Percentiles rank a stretch among this genome's conserved stretches.
Evolutionary conservation across 176 grass and related monocot genomes (phyloP).

Genomic region (Leersia perrieri): DNA sequence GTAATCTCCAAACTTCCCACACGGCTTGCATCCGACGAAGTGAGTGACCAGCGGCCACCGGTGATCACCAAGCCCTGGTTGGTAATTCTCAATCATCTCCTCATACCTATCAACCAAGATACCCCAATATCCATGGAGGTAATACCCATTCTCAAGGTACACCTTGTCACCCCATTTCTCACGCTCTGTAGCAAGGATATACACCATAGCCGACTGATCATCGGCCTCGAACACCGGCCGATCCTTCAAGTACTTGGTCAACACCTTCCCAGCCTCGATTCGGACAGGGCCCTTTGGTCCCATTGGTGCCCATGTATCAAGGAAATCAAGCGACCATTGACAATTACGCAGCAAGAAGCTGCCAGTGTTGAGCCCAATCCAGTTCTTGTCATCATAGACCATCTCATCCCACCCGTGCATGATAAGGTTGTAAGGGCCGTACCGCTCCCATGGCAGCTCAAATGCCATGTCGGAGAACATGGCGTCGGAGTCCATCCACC

Average conservation of each 20-base stretch:
- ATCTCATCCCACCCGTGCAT: slow-evolving; percentile 97
- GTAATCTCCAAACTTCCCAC: slow-evolving; percentile 94
- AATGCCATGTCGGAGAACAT: slow-evolving; percentile 99
- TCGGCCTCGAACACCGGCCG: slow-evolving; percentile 97
- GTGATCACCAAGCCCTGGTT: slow-evolving; percentile 95
- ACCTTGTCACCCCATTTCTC: slow-evolving; percentile 87
- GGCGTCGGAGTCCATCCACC: slow-evolving; percentile 99
- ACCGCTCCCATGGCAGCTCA: slow-evolving; percentile 94
- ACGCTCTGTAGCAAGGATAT: slow-evolving; percentile 82
- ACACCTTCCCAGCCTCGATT: slow-evolving; percentile 73
- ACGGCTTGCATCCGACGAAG: slow-evolving; percentile 98
- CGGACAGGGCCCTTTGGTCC: slow-evolving; percentile 93
- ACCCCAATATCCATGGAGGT: slow-evolving; percentile 98
- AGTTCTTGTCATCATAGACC: slow-evolving; percentile 96
- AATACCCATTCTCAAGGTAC: slow-evolving; percentile 89
- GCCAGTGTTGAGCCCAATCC: slow-evolving; percentile 97
- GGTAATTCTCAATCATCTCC: slow-evolving; percentile 97
- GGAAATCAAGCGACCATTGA: slow-evolving; percentile 95
- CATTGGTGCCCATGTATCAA: slow-evolving; percentile 95
- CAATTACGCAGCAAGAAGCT: slow-evolving; percentile 96
- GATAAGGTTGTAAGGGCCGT: slow-evolving; percentile 69
- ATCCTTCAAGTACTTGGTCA: slow-evolving; percentile 84
- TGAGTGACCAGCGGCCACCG: slow-evolving; percentile 96
- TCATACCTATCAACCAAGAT: slow-evolving; percentile 93
- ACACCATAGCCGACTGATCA: slow-evolving; percentile 99